Conservation (phyloP, 805 yeast species). For the Candida tammaniensis region DNA sequence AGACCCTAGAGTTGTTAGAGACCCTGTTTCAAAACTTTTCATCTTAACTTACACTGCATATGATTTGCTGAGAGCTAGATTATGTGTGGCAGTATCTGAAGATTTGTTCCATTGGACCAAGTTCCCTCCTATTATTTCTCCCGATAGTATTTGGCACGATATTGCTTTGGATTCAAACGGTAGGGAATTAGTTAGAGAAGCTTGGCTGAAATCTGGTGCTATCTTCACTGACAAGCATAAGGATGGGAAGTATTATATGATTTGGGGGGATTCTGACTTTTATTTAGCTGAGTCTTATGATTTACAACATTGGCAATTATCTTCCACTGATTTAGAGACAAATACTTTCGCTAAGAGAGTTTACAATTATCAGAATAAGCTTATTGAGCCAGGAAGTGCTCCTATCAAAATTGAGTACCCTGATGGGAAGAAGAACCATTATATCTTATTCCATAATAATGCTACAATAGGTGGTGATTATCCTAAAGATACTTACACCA, state of each 20-base stretch:
- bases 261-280: slow-evolving; percentile 42
- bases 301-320: slow-evolving; percentile 30
- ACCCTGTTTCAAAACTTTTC: slow-evolving; percentile 32
- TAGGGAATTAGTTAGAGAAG: slow-evolving; percentile 22
- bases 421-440: slow-evolving; percentile 25
- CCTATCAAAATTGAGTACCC: slow-evolving; percentile 31
- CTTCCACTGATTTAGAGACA: slow-evolving; percentile 16
- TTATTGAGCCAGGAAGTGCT: slow-evolving; percentile 43
- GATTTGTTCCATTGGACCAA: slow-evolving; percentile 39
- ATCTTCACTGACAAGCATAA: slow-evolving; percentile 28
- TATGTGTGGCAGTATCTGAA: slow-evolving; percentile 37
- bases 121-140: slow-evolving; percentile 31
- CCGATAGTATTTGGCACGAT: slow-evolving; percentile 27
- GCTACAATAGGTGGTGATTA: slow-evolving; percentile 35
- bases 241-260: slow-evolving; percentile 40
- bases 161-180: slow-evolving; percentile 26
- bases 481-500: slow-evolving; percentile 29
- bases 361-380: slow-evolving; percentile 29
- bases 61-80: slow-evolving; percentile 31
- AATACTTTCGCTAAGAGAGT: slow-evolving; percentile 26
- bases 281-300: slow-evolving; percentile 36
- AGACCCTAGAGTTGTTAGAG: slow-evolving; percentile 41
- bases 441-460: slow-evolving; percentile 37
- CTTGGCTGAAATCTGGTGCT: slow-evolving; percentile 44
- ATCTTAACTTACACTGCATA: slow-evolving; percentile 42